These are phyloP conservation scores for Gossypium trilobum DNA, from an alignment of 441 rosid genomes.

Conservation along the genomic window DNA sequence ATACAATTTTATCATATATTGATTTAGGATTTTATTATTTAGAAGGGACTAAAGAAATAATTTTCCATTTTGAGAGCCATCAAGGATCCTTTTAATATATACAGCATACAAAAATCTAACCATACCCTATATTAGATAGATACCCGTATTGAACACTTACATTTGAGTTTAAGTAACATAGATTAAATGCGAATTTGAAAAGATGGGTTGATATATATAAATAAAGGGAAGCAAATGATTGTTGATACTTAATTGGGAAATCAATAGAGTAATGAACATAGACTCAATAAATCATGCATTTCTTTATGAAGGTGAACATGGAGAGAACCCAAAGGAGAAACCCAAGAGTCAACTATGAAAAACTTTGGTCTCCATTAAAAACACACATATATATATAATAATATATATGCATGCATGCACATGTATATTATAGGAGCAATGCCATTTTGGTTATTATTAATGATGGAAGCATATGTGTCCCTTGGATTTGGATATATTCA, in stretches of 20 bases:
- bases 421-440: background rate
- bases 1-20: no score
- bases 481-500: no score
- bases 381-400: background rate
- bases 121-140: no score
- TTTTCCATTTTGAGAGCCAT: no score
- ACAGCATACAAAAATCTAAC: no score
- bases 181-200: background rate
- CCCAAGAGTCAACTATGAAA: background rate
- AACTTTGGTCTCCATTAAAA: background rate
- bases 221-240: background rate
- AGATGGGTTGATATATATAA: background rate
- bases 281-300: constrained; percentile 1
- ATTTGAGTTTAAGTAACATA: no score
- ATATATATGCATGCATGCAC: background rate
- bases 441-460: background rate
- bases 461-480: no score
- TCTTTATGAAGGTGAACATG: constrained; percentile 3
- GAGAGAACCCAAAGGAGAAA: background rate
- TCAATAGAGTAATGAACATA: background rate
- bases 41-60: no score
- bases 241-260: background rate
- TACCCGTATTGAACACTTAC: no score
- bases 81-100: no score
- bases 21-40: no score